Base-by-base conservation (phyloP, 31 red algal genomes). In the Odonthalia washingtoniensis region DNA sequence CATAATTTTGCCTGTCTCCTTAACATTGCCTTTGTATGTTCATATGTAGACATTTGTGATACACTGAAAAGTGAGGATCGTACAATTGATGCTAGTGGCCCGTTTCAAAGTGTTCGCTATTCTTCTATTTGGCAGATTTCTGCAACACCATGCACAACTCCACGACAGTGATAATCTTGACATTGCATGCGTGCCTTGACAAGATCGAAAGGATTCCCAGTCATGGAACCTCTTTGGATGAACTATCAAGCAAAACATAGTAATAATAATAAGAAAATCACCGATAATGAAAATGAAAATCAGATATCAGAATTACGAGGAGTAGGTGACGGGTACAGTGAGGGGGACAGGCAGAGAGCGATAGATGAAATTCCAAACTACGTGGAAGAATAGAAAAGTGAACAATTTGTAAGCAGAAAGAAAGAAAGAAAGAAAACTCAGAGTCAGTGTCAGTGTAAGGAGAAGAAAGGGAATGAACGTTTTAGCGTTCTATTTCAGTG, bases 131-230 rank as follows among this genome's bases (percentile, higher is more conserved):
- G 52, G 31, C 63, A 39, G 42, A 95, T 93, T 12, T 62, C 74
- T 28, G 43, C 66, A 30, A 98, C 79, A 27, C 89, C 96, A 70
- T 95, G 62, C 21, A 87, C 33, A n/a, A 86, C 87, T 68, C 81
- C 46, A 61, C 80, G 80, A 80, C 92, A 98, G 24, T 65, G 53
- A 72, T 90, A 77, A 38, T 87, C 46, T 1, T 70, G 85, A 70
- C 88, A 84, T 65, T 98, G 96, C 96, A 98, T 95, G 18, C 96
- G 92, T 30, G 92, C 93, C 74, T 98, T 98, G 80, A 89, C 74
- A 62, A 94, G 83, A 70, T 98, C 93, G 69, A 86, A 95, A 14
- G 96, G 93, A 49, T 90, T 93, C 40, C 96, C 96, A 61, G 31
- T 33, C 39, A 61, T 21, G 27, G 39, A 12, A 77, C 74, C 27